Evolutionary conservation across 352 stramenopile genomes (phyloP).

Genomic region (Phytophthora cajani): DNA sequence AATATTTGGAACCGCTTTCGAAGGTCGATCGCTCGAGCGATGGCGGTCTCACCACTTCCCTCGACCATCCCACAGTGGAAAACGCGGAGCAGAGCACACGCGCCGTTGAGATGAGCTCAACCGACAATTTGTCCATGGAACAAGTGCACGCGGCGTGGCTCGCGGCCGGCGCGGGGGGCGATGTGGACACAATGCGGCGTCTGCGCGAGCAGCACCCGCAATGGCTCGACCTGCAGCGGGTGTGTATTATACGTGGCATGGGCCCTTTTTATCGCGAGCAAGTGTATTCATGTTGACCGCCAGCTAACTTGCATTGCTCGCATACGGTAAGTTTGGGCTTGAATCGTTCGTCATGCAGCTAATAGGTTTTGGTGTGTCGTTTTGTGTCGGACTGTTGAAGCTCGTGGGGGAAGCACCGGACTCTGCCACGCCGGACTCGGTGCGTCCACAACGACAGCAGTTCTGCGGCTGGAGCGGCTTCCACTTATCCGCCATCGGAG

Average conservation of each 20-base stretch:
- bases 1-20: background rate
- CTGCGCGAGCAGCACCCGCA: constrained; percentile 20
- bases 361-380: constrained; percentile 15
- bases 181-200: constrained; percentile 19
- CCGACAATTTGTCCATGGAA: constrained; percentile 9
- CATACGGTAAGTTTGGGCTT: background rate
- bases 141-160: constrained; percentile 26
- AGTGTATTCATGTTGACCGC: no score
- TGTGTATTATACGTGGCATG: background rate
- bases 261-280: no score
- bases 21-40: background rate
- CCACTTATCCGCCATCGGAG: constrained; percentile 28
- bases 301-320: background rate
- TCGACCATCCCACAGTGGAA: background rate
- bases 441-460: background rate
- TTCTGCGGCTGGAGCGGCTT: constrained; percentile 37
- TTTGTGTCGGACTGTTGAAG: constrained; percentile 5
- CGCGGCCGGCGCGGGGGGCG: constrained; percentile 12
- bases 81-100: background rate
- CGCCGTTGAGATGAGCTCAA: background rate
- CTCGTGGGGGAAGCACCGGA: background rate
- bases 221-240: constrained; percentile 31
- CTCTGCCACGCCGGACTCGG: background rate
- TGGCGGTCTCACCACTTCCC: background rate
- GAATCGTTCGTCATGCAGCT: background rate